Evolutionary conservation across 1,284 basidiomycete species (phyloP).

Genomic region (Peniophora sp.): DNA sequence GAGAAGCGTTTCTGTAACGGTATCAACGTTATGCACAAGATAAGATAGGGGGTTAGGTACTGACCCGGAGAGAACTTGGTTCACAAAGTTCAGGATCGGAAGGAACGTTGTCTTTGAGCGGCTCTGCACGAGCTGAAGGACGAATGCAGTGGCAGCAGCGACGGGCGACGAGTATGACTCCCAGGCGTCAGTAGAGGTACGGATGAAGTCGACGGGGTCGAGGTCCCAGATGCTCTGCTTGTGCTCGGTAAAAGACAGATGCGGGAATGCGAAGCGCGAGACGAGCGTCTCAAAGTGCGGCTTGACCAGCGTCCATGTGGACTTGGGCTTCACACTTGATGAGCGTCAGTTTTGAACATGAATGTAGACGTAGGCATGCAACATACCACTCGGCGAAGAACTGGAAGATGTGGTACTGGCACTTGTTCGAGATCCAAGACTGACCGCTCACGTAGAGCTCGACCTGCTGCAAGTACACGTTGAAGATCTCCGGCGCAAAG

Average conservation of each 20-base stretch:
- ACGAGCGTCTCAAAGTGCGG: conserved; percentile 73
- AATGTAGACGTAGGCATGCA: background rate
- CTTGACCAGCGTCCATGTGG: conserved; percentile 79
- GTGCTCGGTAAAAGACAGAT: conserved; percentile 66
- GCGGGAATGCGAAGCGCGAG: conserved; percentile 77
- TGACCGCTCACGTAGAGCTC: conserved; percentile 64
- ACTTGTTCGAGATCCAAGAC: conserved; percentile 75
- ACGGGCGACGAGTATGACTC: conserved; percentile 71
- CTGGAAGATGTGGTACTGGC: conserved; percentile 71
- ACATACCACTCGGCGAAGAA: conserved; percentile 82
- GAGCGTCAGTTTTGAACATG: conserved; percentile 2
- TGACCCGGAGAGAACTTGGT: conserved; percentile 53
- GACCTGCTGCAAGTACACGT: conserved; percentile 69
- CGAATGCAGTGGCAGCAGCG: conserved; percentile 70
- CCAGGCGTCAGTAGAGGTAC: conserved; percentile 68
- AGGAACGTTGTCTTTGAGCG: conserved; percentile 74
- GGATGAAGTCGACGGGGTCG: conserved; percentile 77
- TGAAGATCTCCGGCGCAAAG: conserved; percentile 82
- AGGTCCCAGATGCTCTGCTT: conserved; percentile 66
- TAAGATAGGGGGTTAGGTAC: background rate
- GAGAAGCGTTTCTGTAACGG: conserved; percentile 35
- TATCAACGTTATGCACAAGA: background rate
- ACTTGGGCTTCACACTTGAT: conserved; percentile 77
- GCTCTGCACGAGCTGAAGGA: conserved; percentile 68
- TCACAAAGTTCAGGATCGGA: conserved; percentile 72